Evolutionary conservation across 163 green algal species (phyloP), one percentile per base, ranked within the genome.

Genomic region (Prototheca stagnorum): DNA sequence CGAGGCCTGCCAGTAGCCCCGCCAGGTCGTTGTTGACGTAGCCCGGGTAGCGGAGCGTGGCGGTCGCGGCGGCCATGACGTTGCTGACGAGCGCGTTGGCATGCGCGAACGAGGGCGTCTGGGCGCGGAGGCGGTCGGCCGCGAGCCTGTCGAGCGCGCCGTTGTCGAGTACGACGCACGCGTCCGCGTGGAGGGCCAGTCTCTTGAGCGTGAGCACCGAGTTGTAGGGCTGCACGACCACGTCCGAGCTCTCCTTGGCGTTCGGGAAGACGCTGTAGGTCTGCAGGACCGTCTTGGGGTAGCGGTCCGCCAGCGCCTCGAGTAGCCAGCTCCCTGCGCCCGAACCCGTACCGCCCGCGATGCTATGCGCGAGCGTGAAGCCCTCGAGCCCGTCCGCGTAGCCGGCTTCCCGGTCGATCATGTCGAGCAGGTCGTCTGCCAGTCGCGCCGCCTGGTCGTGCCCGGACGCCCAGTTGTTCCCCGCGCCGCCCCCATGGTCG

Each of bases 21-120:
- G 93, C 81, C 44, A 98, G 64, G 70, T 98, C 90, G 67, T 97
- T 98, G 77, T 97, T 95, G 86, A 95, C 96, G 78, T 97, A 96
- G 28, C 85, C 82, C 54, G 89, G 89, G 61, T 96, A 98, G 3
- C 89, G 59, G 47, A 98, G 65, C 11, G 90, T 97, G 5, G 88
- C 93, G 11, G 90, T 99, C 35, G 73, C 89, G 1, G 90, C 90
- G 1, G 90, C 85, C 90, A 99, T 99, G 33, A 99, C 90, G 1
- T 85, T 97, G 24, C 79, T 86, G 26, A 99, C 89, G 24, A 99
- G 74, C 17, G 58, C 75, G 67, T 99, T 99, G 59, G 87, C 94
- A 66, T 96, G 75, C 25, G 61, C 57, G 46, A 92, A 93, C 26
- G 74, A 83, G 28, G 78, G 68, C 57, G 85, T 92, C 28, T 73